Evolutionary conservation across 805 yeast species (phyloP).

Genomic region (Kodamaea hsintzibuensis): DNA sequence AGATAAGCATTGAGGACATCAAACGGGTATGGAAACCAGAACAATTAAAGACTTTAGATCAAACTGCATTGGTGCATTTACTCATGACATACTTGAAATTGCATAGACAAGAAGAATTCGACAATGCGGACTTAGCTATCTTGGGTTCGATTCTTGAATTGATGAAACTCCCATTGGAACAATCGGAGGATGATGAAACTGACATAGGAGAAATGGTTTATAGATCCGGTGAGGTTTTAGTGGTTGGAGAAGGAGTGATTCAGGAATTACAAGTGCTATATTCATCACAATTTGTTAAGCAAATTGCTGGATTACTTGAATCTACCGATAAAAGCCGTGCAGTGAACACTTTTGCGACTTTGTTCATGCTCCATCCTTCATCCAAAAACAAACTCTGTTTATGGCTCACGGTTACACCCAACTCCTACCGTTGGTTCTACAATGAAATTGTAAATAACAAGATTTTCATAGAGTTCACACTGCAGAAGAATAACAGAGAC

Average conservation of each 20-base stretch:
- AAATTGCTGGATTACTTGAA: slow-evolving; percentile 13
- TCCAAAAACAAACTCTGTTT: slow-evolving; percentile 41
- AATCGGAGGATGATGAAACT: slow-evolving; percentile 6
- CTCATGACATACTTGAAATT: slow-evolving; percentile 1
- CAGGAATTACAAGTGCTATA: slow-evolving; percentile 16
- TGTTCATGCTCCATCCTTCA: slow-evolving; percentile 39
- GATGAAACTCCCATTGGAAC: slow-evolving; percentile 19
- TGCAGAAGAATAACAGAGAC: slow-evolving; percentile 1
- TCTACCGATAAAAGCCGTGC: slow-evolving; percentile 11
- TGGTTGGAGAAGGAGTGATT: background rate
- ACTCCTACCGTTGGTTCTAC: slow-evolving; percentile 34
- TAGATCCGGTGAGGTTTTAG: background rate
- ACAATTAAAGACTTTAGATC: slow-evolving; percentile 21
- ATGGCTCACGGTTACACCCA: slow-evolving; percentile 42
- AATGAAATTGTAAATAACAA: slow-evolving; percentile 21
- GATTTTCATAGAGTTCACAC: slow-evolving; percentile 17
- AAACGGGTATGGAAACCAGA: slow-evolving; percentile 23
- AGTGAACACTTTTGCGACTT: slow-evolving; percentile 22
- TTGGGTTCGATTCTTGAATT: slow-evolving; percentile 19
- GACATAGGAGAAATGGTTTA: background rate
- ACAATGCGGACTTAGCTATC: background rate
- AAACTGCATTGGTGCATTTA: slow-evolving; percentile 13
- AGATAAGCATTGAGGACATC: background rate
- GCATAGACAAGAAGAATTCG: background rate
- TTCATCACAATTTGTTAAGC: slow-evolving; percentile 22